Evolutionary conservation across 148 eudicot genomes (phyloP), one percentile per base, ranked within the genome.

Genomic region (Chenopodium quinoa): DNA sequence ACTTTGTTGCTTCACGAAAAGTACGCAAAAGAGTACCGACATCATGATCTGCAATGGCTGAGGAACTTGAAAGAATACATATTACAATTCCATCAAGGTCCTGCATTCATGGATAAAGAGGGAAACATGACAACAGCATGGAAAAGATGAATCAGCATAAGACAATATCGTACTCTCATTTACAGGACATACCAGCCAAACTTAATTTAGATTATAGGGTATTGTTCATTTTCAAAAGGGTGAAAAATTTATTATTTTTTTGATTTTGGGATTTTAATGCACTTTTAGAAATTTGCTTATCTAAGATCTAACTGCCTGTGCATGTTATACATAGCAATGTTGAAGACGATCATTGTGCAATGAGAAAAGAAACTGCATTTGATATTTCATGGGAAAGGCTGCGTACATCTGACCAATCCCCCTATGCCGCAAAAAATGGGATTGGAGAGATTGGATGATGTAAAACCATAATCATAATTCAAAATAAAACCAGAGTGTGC

Each of bases 51-150:
- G 83, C 91, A 72, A 88, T 58, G 58, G 77, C 86, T 79, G 81
- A 90, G 74, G 95, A 91, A 86, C 92, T 91, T 78, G 97, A 84
- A 70, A 92, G 73, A 81, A 92, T 80, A 85, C 97, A 92, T 78
- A 92, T 37, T 75, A 92, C 84, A 73, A 89, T 76, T 23, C 92
- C 94, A 74, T 88, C 83, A 60, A 88, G 85, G 83, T 86, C 95
- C 99, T 95, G 87, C 71, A 31, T 60, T 82, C 69, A 74, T 54
- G 54, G 48, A 27, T 65, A 82, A 32, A 64, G 44, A 73, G 44
- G 71, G 52, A 78, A 47, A 74, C 62, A 56, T 72, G 4, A 82
- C 20, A 62, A 65, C 23, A 60, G 48, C 22, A 29, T 54, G 37
- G 56, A 68, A 44, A 48, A 44, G 37, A n/a, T 34, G 63, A 54